Evolutionary conservation across 1,284 basidiomycete genomes (phyloP), one percentile per base, ranked within the genome.

Genomic region (Pascua guehoae): DNA sequence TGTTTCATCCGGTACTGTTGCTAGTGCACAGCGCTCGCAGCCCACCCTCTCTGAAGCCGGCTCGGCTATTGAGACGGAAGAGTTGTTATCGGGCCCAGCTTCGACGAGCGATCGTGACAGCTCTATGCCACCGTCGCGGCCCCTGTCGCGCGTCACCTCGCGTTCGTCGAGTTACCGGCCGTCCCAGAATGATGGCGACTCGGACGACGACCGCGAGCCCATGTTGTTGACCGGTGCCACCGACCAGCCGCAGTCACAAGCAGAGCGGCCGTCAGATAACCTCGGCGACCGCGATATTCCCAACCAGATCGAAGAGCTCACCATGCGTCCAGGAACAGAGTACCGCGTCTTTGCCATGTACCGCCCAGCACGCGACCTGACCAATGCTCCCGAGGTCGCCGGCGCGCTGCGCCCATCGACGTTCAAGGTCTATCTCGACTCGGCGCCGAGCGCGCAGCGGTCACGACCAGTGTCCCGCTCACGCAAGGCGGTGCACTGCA

Each of bases 331-430:
- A 2, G 80, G 80, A 11, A 78, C 75, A 15, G 79, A 80, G 61
- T 79, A 80, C 58, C 70, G 80, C n/a, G 70, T 81, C 12, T 74
- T 79, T 41, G 78, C 80, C 8, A 74, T 79, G 15, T 79, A 79
- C 64, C 75, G 77, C 1, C 79, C 80, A 0, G 62, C 68, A 17
- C 64, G 74, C 2, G 75, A 75, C 42, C 62, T 66, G 3, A 61
- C 61, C 41, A 71, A 68, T 18, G 71, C 70, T 4, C 61, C 70
- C 5, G 67, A 70, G 24, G 51, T 69, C 17, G 72, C 78, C 0
- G 80, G 78, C 2, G 66, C 70, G 14, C 64, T 81, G 15, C 66
- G 75, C 3, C 65, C 74, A 37, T 72, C 72, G 37, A 60, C 67
- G 11, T 81, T 81, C 72, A 72, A 74, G 53, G 65, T 81, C n/a